Evolutionary conservation across 768 basidiomycete species (phyloP).

Genomic region (Russula sp.): DNA sequence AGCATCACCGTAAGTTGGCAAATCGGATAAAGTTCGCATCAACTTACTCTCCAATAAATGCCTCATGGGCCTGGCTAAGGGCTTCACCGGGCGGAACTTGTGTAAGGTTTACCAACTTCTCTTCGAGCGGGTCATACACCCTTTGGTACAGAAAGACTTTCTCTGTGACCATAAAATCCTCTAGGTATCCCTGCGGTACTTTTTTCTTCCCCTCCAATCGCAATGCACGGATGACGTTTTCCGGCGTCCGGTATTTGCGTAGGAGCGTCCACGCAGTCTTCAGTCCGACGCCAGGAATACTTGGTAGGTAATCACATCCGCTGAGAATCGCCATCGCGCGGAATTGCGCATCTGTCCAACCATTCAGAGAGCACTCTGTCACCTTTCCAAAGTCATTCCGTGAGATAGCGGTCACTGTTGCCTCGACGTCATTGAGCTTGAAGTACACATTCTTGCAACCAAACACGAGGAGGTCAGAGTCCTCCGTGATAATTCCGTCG

Average conservation of each 20-base stretch:
- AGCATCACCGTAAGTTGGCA: constrained; percentile 17
- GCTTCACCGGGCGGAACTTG: constrained; percentile 50
- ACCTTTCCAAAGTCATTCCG: constrained; percentile 66
- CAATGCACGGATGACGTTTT: constrained; percentile 74
- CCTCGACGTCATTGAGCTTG: constrained; percentile 75
- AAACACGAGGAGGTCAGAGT: constrained; percentile 96
- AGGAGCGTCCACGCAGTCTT: constrained; percentile 88
- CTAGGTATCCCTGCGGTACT: constrained; percentile 74
- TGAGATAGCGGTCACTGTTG: constrained; percentile 63
- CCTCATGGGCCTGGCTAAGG: constrained; percentile 61
- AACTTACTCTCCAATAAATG: constrained; percentile 68
- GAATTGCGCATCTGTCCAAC: constrained; percentile 90
- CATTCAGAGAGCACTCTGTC: constrained; percentile 69
- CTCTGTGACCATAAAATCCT: constrained; percentile 77
- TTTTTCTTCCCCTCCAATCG: constrained; percentile 79
- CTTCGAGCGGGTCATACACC: constrained; percentile 74
- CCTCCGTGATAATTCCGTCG: constrained; percentile 93
- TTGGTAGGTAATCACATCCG: constrained; percentile 90
- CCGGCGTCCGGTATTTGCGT: constrained; percentile 80
- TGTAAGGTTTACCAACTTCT: constrained; percentile 68
- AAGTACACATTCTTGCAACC: constrained; percentile 92
- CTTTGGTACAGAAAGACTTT: constrained; percentile 91
- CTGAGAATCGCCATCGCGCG: constrained; percentile 91
- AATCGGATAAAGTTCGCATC: background rate
- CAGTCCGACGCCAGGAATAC: constrained; percentile 86